Conservation (phyloP, 352 stramenopile species). For the Phytophthora brassicae region DNA sequence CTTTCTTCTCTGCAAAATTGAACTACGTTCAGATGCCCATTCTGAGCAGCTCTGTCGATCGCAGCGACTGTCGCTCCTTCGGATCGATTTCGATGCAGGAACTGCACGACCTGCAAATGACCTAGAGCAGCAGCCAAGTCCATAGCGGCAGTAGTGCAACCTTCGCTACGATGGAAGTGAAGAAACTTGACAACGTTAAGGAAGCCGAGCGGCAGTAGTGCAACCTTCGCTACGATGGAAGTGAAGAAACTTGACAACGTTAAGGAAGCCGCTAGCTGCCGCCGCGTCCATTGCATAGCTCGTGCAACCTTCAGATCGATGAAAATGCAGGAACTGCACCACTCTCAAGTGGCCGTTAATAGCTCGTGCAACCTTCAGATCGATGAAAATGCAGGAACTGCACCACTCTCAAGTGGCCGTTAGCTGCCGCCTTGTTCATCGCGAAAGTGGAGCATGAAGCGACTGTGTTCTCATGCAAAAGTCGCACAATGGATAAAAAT, state of each 20-base stretch:
- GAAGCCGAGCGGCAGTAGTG: conserved; percentile 33
- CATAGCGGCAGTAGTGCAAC: no score
- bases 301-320: conserved; percentile 39
- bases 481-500: conserved; percentile 20
- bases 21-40: conserved; percentile 36
- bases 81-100: no score
- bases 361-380: conserved; percentile 37
- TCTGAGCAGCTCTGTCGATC: conserved; percentile 42
- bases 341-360: no score
- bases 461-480: conserved; percentile 14
- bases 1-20: conserved; percentile 31
- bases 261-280: conserved; percentile 33
- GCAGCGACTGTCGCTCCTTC: conserved; percentile 41
- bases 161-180: conserved; percentile 30
- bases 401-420: conserved; percentile 28
- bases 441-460: conserved; percentile 26
- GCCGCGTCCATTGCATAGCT: conserved; percentile 45
- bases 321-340: conserved; percentile 37
- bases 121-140: no score
- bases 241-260: conserved; percentile 45
- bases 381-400: conserved; percentile 40
- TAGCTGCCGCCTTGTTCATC: conserved; percentile 39
- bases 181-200: conserved; percentile 41
- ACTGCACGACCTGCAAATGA: no score
- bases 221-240: conserved; percentile 30